Base-by-base conservation (phyloP, 768 basidiomycete species). In the Imleria badia region DNA sequence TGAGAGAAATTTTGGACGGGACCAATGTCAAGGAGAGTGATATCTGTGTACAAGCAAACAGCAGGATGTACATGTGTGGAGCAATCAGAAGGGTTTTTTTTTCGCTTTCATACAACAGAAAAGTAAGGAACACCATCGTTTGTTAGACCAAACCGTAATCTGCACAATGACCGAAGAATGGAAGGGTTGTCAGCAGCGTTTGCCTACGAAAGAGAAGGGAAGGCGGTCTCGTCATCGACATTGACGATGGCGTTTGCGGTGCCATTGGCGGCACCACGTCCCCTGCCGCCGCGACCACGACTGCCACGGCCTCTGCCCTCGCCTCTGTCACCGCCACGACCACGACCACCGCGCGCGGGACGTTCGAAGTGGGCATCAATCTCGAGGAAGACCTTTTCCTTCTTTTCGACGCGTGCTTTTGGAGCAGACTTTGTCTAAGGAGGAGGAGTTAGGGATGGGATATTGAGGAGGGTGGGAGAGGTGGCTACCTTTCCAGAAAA, bases 341-440 rank as follows among this genome's bases (percentile, higher is more conserved):
- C 77, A 56, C 81, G 80, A 26, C 82, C 81, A 55, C 83, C 82
- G 59, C 89, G 83, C n/a, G 78, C 70, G 50, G 92, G 92, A 60
- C 87, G 86, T 41, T 93, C 87, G 70, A 94, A 94, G 65, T 82
- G 89, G 51, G 85, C 90, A 15, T 97, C 93, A 70, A 98, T 91
- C 68, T 96, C 94, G 67, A 98, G 78, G 76, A 80, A 91, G 63
- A 93, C 83, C 73, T 96, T 97, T 72, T 93, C 91, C 64, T 91
- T 86, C 78, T 92, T 93, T 78, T 91, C 87, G 56, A 82, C 56
- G 56, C 84, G 84, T 44, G 78, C 59, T 75, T 91, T 93, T 71
- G 81, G 81, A 15, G 81, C 68, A 48, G 77, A 63, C 72, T 85
- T 92, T 70, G 76, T 71, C 91, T 94, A 14, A 39, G 51, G 42